Conservation (phyloP, 2,329 filamentous ascomycete genomes). For the Sporothrix protearum region DNA sequence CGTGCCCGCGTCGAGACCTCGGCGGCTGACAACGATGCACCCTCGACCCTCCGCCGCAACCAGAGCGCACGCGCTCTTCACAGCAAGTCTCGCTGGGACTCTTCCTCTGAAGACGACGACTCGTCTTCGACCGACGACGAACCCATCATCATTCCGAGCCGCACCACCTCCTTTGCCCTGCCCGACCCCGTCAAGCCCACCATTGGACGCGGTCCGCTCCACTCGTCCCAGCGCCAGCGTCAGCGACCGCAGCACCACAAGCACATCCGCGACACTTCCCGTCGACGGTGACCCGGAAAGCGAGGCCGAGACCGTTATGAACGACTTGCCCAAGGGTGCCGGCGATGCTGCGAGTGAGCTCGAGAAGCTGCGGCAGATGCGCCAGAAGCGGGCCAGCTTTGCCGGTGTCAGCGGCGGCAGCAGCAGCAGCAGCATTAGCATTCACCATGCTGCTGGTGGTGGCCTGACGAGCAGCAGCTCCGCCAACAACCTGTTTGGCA, state of each 20-base stretch:
- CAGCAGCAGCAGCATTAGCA: conserved; percentile 10
- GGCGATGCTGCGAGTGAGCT: conserved; percentile 59
- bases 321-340: conserved; percentile 41
- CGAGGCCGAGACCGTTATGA: conserved; percentile 57
- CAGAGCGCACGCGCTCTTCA: conserved; percentile 30
- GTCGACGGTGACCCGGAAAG: conserved; percentile 46
- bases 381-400: conserved; percentile 38
- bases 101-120: conserved; percentile 44
- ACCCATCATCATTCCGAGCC: conserved; percentile 61
- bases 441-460: neutral
- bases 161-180: conserved; percentile 56
- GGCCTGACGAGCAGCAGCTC: neutral
- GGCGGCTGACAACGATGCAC: conserved; percentile 39
- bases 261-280: conserved; percentile 35
- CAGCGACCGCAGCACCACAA: conserved; percentile 49
- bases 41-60: conserved; percentile 25
- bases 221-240: conserved; percentile 43
- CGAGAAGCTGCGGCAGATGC: conserved; percentile 54
- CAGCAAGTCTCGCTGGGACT: conserved; percentile 39
- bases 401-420: neutral
- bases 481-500: conserved; percentile 23
- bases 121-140: conserved; percentile 62
- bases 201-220: conserved; percentile 46
- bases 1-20: conserved; percentile 56
- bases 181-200: conserved; percentile 51